Evolutionary conservation across 805 yeast genomes (phyloP).

Genomic region (Myxozyma melibiosi): DNA sequence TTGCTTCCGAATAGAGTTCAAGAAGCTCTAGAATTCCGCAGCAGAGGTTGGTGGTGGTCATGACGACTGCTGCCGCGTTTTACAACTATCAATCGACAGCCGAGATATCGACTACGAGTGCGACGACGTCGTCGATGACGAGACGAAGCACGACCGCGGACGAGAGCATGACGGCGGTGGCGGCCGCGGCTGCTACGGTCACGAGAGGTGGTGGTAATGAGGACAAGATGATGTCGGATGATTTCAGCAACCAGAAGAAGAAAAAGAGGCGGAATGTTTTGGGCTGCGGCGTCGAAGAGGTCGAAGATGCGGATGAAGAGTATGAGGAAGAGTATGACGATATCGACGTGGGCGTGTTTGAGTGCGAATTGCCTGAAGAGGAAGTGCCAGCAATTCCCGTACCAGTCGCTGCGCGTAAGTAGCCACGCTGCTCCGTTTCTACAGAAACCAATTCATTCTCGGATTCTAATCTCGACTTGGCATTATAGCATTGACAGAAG

Average conservation of each 20-base stretch:
- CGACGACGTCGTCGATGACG: not conserved
- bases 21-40: no score
- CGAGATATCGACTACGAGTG: no score
- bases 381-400: not conserved
- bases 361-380: slow-evolving; percentile 3
- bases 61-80: no score
- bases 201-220: no score
- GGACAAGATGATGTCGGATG: not conserved
- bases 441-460: not conserved
- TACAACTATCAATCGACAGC: no score
- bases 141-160: not conserved
- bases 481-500: not conserved
- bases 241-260: no score
- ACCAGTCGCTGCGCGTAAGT: not conserved
- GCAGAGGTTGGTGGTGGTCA: not conserved
- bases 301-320: not conserved
- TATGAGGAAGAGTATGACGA: slow-evolving; percentile 3
- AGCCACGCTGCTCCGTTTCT: not conserved
- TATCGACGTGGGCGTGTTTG: slow-evolving; percentile 6
- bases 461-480: no score
- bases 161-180: no score
- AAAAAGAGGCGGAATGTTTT: no score
- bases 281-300: not conserved
- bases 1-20: no score
- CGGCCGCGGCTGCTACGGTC: no score